Percentiles rank a stretch among this genome's conserved stretches.
Evolutionary conservation across 257 asterid genomes (phyloP).

Genomic region (Nicotiana benthamiana): DNA sequence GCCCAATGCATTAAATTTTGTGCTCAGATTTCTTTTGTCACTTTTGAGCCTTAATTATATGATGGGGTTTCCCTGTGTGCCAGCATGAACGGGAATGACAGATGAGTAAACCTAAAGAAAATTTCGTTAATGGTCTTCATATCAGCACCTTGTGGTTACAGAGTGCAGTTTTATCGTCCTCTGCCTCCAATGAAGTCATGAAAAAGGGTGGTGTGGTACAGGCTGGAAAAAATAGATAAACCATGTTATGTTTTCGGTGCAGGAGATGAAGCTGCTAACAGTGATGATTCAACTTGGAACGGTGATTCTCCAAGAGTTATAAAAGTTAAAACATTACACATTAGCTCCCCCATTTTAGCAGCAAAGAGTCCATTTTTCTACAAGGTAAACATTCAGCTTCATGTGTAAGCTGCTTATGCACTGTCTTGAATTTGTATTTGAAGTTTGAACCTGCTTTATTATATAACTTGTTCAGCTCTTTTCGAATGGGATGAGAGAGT

Average conservation of each 20-base stretch:
- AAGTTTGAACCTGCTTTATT: background rate
- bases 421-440: background rate
- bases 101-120: background rate
- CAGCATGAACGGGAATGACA: background rate
- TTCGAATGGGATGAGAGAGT: constrained; percentile 23
- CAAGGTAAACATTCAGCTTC: constrained; percentile 7
- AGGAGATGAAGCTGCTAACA: constrained; percentile 28
- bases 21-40: background rate
- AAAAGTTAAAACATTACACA: constrained; percentile 20
- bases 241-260: background rate
- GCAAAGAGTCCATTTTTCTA: constrained; percentile 33
- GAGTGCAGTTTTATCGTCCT: background rate
- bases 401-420: background rate
- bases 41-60: background rate
- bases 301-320: constrained; percentile 21
- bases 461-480: constrained; percentile 11
- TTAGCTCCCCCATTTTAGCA: constrained; percentile 33
- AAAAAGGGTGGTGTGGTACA: background rate
- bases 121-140: background rate
- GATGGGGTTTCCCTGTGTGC: background rate
- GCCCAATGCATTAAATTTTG: background rate
- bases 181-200: background rate
- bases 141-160: background rate
- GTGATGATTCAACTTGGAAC: constrained; percentile 20
- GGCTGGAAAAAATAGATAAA: background rate